Conservation (phyloP, 148 eudicot genomes). For the Euryodendron excelsum region DNA sequence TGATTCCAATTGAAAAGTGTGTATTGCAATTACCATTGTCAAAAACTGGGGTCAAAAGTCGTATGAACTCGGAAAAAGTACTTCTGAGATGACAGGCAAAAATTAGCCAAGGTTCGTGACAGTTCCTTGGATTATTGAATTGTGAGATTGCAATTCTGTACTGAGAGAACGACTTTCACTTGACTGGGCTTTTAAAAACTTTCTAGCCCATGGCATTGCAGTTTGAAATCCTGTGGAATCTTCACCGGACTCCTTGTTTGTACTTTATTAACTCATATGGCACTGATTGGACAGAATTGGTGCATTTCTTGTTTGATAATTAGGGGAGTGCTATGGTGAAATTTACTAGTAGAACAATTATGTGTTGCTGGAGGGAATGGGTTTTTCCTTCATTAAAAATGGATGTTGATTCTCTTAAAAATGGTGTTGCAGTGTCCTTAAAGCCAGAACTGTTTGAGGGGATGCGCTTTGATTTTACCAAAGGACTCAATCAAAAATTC, state of each 20-base stretch:
- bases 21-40: background rate
- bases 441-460: slow-evolving; percentile 98
- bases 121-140: background rate
- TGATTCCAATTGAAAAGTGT: background rate
- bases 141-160: background rate
- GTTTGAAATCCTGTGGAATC: background rate
- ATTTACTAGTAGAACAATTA: background rate
- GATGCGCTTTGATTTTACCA: slow-evolving; percentile 88
- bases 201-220: background rate
- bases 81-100: background rate
- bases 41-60: too few relatives aligned
- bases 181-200: background rate
- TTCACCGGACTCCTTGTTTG: background rate
- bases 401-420: slow-evolving; percentile 13
- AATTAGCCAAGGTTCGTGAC: background rate
- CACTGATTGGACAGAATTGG: background rate
- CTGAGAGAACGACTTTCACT: background rate
- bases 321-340: background rate
- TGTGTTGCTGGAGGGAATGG: background rate
- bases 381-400: background rate
- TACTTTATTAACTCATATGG: background rate
- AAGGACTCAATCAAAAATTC: slow-evolving; percentile 77
- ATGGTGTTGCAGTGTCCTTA: slow-evolving; percentile 65
- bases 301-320: background rate
- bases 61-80: background rate